Percentiles rank a stretch among this genome's conserved stretches.
These are phyloP conservation scores for Tuber umbilicatum DNA, from an alignment of 495 filamentous ascomycete species.

Conservation along the genomic window DNA sequence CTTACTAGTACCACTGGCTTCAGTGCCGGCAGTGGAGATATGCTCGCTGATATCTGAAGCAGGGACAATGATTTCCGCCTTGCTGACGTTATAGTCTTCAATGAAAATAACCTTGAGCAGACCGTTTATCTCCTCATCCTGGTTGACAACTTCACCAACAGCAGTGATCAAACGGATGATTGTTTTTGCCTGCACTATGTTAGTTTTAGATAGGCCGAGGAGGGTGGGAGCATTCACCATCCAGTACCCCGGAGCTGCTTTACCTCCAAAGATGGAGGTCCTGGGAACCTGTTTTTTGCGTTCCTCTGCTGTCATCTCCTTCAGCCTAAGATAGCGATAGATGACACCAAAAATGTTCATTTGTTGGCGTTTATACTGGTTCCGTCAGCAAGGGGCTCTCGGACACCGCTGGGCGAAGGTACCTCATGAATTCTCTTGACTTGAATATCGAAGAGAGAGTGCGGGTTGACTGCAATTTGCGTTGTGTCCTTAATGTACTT, in stretches of 20 bases:
- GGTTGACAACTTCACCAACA: slow-evolving; percentile 86
- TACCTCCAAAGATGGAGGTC: slow-evolving; percentile 95
- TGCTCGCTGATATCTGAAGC: slow-evolving; percentile 97
- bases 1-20: slow-evolving; percentile 50
- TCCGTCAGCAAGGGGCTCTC: slow-evolving; percentile 6
- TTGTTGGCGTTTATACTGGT: slow-evolving; percentile 87
- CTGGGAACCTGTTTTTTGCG: slow-evolving; percentile 83
- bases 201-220: slow-evolving; percentile 45
- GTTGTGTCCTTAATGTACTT: slow-evolving; percentile 78
- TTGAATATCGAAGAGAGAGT: slow-evolving; percentile 88
- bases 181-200: slow-evolving; percentile 84
- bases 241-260: slow-evolving; percentile 97
- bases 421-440: slow-evolving; percentile 95
- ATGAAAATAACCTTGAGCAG: slow-evolving; percentile 94
- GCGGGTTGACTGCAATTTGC: slow-evolving; percentile 74
- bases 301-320: slow-evolving; percentile 73
- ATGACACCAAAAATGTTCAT: slow-evolving; percentile 98
- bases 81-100: slow-evolving; percentile 98
- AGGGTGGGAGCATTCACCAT: slow-evolving; percentile 51
- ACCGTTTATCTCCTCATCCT: slow-evolving; percentile 83
- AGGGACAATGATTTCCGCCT: slow-evolving; percentile 91
- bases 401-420: neutral
- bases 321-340: slow-evolving; percentile 85
- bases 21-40: slow-evolving; percentile 95
- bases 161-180: slow-evolving; percentile 94